Base-by-base conservation (phyloP, 2,329 filamentous ascomycete genomes). In the Fusarium brevicatenulatum region DNA sequence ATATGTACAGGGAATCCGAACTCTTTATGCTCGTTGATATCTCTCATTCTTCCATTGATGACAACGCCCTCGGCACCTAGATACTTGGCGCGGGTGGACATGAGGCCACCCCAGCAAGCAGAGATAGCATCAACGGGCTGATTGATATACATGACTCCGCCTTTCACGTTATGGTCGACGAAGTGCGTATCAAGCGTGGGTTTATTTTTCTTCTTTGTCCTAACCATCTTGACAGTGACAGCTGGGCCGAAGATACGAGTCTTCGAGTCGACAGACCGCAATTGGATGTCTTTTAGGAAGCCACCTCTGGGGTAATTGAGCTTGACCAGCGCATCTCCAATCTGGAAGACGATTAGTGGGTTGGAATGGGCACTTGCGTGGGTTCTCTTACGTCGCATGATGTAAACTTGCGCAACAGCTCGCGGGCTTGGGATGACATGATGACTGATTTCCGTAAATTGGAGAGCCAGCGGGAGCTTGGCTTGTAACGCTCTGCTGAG, bases 61-160 rank as follows among this genome's bases (percentile, higher is more conserved):
- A 80, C 64, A 7, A 76, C 76, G 4, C 74, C 78, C n/a, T 72
- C 46, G 0, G 78, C 77, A 1, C 78, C 77, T 1, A 80, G 68
- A 4, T 68, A 75, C 40, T 78, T 70, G 15, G 79, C 79, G 5
- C 78, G 70, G 5, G 77, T 80, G 2, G 78, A 78, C 79, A 80
- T 80, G 19, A 80, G 66, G 1, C 72, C 71, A 52, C 78, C 78
- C 77, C 77, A 80, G 61, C 78, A 79, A 7, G 78, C 77, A 3
- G 76, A 78, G 18, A 64, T 53, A 5, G 78, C 46, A 5, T 68
- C 71, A 39, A 76, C 77, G 12, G 78, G 79, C 42, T 80, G 77
- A 42, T 78, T 73, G 9, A 80, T 70, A 46, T 78, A 80, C 77
- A 80, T 78, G 63, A 80, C 58, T 16, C 72, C 65, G 1, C 63